Evolutionary conservation across 371 early-diverging fungal species (phyloP), one percentile per base, ranked within the genome.

Genomic region (Lichtheimia corymbifera): DNA sequence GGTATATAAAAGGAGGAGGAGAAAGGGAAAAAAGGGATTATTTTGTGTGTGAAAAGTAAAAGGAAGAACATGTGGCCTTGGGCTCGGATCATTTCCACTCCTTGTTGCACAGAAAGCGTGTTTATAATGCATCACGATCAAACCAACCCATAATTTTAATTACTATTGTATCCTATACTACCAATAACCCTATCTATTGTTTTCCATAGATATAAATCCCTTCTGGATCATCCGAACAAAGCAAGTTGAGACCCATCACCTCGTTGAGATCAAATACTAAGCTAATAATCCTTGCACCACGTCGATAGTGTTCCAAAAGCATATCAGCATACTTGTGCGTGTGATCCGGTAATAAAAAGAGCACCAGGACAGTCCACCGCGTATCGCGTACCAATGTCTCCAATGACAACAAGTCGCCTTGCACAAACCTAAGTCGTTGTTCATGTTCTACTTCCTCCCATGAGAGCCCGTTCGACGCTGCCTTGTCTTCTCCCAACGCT

Each of bases 261-360:
- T 86, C 85, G 49, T 77, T 82, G 25, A 86, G 64, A 65, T 86
- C 79, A 55, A 86, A 86, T 24, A 84, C 83, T 22, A 84, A 55
- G 35, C 83, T 83, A 9, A 86, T 72, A 53, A 86, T 86, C 49
- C 80, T 62, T 17, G 79, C 82, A 6, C 86, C 85, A 14, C 79
- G 66, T 25, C 73, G 56, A 65, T 83, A 81, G 62, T 83, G 82
- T 14, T 74, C 68, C 35, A 80, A 57, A 7, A 86, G 54, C 49
- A 83, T 61, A 25, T 83, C 82, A 43, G 82, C 80, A 64, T 79
- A 80, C 52, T 83, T 80, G 11, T 79, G 70, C 3, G 82, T 80
- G 43, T 83, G 83, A 53, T 86, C 86, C 2, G 86, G 86, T n/a
- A 83, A 73, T 27, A 86, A 47, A 67, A 81, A 86, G 18, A 86